A percentile compares a stretch with the other conserved stretches of the same genome.
Evolutionary conservation across 2,329 filamentous ascomycete genomes (phyloP).

Genomic region (Triangularia verruculosa): DNA sequence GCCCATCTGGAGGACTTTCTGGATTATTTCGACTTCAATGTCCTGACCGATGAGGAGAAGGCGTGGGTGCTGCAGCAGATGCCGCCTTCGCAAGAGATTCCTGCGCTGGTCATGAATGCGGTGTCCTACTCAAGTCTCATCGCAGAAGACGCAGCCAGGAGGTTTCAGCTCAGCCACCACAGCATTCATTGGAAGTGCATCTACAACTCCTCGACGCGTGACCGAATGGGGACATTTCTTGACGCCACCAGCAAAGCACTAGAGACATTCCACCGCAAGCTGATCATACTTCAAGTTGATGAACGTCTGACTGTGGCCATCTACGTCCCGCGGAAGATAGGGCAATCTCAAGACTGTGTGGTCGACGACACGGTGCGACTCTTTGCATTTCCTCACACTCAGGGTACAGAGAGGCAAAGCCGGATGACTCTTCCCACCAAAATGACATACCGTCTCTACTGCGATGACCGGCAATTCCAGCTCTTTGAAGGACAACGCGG

Average conservation of each 20-base stretch:
- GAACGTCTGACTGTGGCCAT: conserved; percentile 39
- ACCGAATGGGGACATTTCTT: conserved; percentile 38
- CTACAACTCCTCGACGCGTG: conserved; percentile 31
- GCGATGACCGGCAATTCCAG: conserved; percentile 36
- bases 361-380: conserved; percentile 36
- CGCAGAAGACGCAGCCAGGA: conserved; percentile 30
- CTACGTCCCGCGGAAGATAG: conserved; percentile 38
- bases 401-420: conserved; percentile 33
- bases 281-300: conserved; percentile 37
- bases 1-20: too few species aligned
- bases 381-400: conserved; percentile 39
- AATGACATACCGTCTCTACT: conserved; percentile 37
- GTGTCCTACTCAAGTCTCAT: too few species aligned
- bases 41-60: too few species aligned
- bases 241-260: conserved; percentile 31
- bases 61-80: too few species aligned
- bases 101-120: too few species aligned
- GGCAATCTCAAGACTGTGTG: conserved; percentile 32
- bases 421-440: conserved; percentile 38
- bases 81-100: too few species aligned
- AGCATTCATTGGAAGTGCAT: conserved; percentile 39
- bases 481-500: conserved; percentile 35
- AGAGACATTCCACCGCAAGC: conserved; percentile 39
- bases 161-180: conserved; percentile 35
- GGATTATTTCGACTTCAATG: too few species aligned